Conservation (phyloP, 129 eudicot genomes). For the Escallonia herrerae region DNA sequence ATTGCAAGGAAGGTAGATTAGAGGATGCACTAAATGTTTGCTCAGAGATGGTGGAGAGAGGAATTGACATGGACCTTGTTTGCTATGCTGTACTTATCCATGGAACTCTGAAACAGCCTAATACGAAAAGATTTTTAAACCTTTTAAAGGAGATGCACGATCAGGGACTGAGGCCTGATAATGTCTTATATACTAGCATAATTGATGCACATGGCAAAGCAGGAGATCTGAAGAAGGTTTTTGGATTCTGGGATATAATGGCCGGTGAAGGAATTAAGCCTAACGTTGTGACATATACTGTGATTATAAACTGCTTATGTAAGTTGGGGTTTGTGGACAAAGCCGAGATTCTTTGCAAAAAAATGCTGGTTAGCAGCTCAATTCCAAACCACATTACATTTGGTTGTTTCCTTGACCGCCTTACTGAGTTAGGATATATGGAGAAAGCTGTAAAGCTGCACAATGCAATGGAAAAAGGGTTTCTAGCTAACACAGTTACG, state of each 20-base stretch:
- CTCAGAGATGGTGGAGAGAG: conserved; percentile 60
- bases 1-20: conserved; percentile 53
- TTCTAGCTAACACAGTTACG: conserved; percentile 65
- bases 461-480: conserved; percentile 41
- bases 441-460: conserved; percentile 61
- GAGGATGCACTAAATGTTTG: conserved; percentile 51
- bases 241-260: conserved; percentile 69
- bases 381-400: conserved; percentile 71
- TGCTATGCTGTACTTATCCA: conserved; percentile 68
- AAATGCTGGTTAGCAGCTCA: conserved; percentile 48
- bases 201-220: conserved; percentile 69
- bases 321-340: conserved; percentile 51
- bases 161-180: conserved; percentile 68
- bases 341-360: conserved; percentile 62
- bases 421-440: conserved; percentile 55
- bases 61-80: conserved; percentile 57
- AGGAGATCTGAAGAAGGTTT: conserved; percentile 56
- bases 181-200: conserved; percentile 59
- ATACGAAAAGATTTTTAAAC: conserved; percentile 20
- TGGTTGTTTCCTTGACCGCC: conserved; percentile 76
- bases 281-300: conserved; percentile 78
- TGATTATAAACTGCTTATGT: conserved; percentile 63
- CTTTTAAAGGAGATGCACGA: conserved; percentile 67
- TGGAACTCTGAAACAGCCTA: conserved; percentile 42
- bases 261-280: conserved; percentile 65